A percentile compares a stretch with the other conserved stretches of the same genome.
Evolutionary conservation across 345 rosid species (phyloP).

Genomic region (Boechera retrofracta): DNA sequence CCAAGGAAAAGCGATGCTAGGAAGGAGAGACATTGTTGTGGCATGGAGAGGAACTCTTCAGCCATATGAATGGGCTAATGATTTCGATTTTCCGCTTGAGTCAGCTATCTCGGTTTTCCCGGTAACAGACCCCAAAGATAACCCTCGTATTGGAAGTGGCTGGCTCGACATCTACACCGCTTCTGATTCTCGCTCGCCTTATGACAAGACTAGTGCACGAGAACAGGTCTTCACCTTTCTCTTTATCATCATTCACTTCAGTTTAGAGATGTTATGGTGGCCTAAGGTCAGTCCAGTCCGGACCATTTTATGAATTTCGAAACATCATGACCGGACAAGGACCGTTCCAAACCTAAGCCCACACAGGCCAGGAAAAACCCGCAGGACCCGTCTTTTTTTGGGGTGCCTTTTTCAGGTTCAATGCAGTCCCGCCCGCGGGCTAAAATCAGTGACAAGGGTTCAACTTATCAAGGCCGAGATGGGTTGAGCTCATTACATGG

Average conservation of each 20-base stretch:
- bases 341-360: conserved; percentile 12
- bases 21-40: conserved; percentile 59
- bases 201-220: conserved; percentile 54
- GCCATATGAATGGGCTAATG: conserved; percentile 52
- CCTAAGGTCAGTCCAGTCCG: background rate
- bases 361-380: background rate
- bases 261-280: conserved; percentile 1
- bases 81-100: conserved; percentile 49
- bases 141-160: conserved; percentile 52
- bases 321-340: background rate
- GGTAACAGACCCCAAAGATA: background rate
- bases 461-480: background rate
- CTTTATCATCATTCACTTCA: conserved; percentile 21
- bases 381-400: background rate
- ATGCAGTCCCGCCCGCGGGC: background rate
- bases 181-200: conserved; percentile 50
- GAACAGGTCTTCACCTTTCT: conserved; percentile 56
- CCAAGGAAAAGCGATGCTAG: conserved; percentile 52
- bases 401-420: background rate
- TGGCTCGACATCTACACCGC: conserved; percentile 60
- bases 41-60: conserved; percentile 62
- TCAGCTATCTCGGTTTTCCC: conserved; percentile 44
- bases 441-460: conserved; percentile 4
- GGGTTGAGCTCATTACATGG: background rate
- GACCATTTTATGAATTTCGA: background rate